Evolutionary conservation across 1,139 yeast species (phyloP), one percentile per base, ranked within the genome.

Genomic region (Yamadazyma jaroonii): DNA sequence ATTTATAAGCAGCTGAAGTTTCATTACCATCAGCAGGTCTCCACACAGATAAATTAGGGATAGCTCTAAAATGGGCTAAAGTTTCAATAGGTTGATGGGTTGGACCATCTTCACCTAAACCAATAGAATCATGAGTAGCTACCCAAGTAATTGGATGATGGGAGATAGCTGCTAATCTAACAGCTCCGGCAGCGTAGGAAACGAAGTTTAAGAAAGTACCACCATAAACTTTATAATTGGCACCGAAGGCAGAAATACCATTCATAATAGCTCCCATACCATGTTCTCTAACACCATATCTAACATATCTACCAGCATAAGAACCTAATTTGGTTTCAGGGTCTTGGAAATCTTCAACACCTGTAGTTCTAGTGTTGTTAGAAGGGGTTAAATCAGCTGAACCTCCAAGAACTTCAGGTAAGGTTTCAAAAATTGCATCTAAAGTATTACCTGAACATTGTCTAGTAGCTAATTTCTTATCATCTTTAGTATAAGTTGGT

Each of bases 21-120:
- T 92, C 99, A 67, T 92, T 92, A 74, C 99, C 99, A 65, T 94
- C 98, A 61, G 98, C 98, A 54, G 98, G 98, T 79, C 99, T 88
- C 97, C 97, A 92, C 45, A 92, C 97, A 64, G 84, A 79, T 56
- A 81, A 61, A 78, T 94, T 94, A 73, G 99, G 99, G 57, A 79
- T 64, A 51, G 98, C 96, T 79, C 99, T 87, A 72, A 94, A 81
- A 72, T 92, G 98, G 46, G 97, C 96, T 64, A 90, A 75, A 46
- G 98, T 92, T 79, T 92, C 99, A 57, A 92, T 88, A 67, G 99
- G 99, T 77, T 92, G 98, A 72, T 92, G 98, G 62, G 98, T 92
- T 66, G 98, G 97, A 62, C 98, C 98, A 64, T 92, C 98, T 77
- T 92, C 98, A 73, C 98, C 98, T 54, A 92, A 79, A 72, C 98